A percentile compares a stretch with the other conserved stretches of the same genome.
Conservation (phyloP, 768 basidiomycete genomes). For the Podaxis carcinomalis region DNA sequence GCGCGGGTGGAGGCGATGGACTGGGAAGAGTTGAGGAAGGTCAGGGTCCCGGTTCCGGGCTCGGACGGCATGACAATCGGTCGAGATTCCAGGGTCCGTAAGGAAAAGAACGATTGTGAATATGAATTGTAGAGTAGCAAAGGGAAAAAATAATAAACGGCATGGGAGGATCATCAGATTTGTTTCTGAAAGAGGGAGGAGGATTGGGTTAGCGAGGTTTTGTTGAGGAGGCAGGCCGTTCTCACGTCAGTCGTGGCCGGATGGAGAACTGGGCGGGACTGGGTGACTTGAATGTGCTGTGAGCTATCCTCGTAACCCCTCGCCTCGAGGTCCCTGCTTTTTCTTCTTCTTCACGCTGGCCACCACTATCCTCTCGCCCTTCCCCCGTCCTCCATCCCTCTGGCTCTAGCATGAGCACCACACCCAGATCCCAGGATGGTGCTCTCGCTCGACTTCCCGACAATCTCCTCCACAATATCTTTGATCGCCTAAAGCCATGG, state of each 20-base stretch:
- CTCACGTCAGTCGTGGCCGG: conserved; percentile 8
- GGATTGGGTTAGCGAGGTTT: neutral
- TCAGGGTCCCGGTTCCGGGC: neutral
- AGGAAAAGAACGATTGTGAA: neutral
- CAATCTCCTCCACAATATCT: conserved; percentile 4
- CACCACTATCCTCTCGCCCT: neutral
- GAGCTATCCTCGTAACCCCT: neutral
- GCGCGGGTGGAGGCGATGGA: neutral
- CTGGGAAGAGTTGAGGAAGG: neutral
- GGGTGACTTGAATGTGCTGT: conserved; percentile 3
- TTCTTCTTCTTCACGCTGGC: conserved; percentile 8
- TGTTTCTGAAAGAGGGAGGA: neutral
- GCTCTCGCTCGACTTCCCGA: conserved; percentile 7
- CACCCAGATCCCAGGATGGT: conserved; percentile 3
- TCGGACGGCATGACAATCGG: neutral
- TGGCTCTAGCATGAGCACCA: conserved; percentile 7
- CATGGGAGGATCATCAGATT: neutral
- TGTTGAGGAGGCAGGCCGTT: neutral
- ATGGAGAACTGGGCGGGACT: conserved; percentile 10
- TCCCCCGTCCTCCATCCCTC: neutral
- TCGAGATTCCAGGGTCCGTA: neutral
- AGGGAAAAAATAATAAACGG: neutral
- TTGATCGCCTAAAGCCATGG: conserved; percentile 10
- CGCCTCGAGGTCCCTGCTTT: conserved; percentile 8
- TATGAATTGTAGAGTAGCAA: neutral